A percentile compares a stretch with the other conserved stretches of the same genome.
Evolutionary conservation across 306 rosid species (phyloP).

Genomic region (Ziziphus jujuba): DNA sequence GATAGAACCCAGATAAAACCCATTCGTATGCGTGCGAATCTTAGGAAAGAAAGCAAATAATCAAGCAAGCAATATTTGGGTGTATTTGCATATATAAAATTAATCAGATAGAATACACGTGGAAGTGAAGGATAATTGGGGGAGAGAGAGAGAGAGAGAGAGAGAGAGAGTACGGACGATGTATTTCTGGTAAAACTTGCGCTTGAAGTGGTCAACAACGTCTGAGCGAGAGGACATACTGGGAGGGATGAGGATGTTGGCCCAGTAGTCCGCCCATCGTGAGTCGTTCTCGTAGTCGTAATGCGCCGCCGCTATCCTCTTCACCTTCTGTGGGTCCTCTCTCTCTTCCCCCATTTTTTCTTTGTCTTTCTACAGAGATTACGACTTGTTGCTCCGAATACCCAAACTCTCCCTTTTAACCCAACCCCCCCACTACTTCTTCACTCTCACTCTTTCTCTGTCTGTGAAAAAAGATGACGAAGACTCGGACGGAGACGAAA

Average conservation of each 20-base stretch:
- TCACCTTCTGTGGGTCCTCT: slow-evolving; percentile 74
- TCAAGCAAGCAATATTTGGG: neutral
- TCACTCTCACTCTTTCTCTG: slow-evolving; percentile 1
- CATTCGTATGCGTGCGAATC: slow-evolving; percentile 14
- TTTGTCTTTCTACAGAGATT: neutral
- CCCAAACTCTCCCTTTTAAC: neutral
- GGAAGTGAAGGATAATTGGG: too few relatives aligned
- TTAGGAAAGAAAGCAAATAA: neutral
- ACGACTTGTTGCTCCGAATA: neutral
- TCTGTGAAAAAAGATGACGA: neutral
- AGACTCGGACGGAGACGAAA: neutral
- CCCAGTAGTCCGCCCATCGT: slow-evolving; percentile 89
- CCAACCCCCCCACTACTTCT: neutral
- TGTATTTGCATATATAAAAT: too few relatives aligned
- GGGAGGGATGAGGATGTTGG: slow-evolving; percentile 91
- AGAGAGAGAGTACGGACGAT: slow-evolving; percentile 44
- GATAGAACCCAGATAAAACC: slow-evolving; percentile 10
- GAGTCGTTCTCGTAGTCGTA: slow-evolving; percentile 87
- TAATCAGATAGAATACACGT: neutral
- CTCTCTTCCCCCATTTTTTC: slow-evolving; percentile 60
- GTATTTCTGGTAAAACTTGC: slow-evolving; percentile 86
- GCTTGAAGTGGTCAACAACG: slow-evolving; percentile 77
- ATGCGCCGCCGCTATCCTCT: slow-evolving; percentile 75
- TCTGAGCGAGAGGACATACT: slow-evolving; percentile 65
- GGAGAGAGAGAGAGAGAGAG: too few relatives aligned